Percentiles rank a stretch among this genome's conserved stretches.
These are phyloP conservation scores for Hibiscus mutabilis DNA, from an alignment of 345 rosid genomes.

Conservation along the genomic window DNA sequence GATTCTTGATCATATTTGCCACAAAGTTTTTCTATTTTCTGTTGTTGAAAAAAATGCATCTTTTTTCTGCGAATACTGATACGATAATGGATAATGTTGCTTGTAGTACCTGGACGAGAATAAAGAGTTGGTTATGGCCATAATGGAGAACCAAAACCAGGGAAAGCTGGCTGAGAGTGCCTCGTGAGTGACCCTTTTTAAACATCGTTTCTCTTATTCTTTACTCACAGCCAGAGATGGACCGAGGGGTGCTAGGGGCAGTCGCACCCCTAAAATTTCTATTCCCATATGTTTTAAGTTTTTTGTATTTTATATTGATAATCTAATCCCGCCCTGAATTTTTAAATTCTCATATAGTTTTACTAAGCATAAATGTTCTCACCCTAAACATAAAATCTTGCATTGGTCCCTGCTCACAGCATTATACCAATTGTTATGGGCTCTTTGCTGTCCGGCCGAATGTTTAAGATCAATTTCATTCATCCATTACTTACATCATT, in stretches of 20 bases:
- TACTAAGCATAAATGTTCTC: no score
- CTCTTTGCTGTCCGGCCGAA: not conserved
- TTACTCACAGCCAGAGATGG: not conserved
- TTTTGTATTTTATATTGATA: no score
- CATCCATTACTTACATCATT: not conserved
- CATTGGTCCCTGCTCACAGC: no score
- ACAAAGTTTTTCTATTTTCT: not conserved
- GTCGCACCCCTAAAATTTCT: no score
- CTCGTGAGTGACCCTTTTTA: constrained; percentile 25
- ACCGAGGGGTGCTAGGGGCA: no score
- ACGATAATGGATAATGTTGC: constrained; percentile 12
- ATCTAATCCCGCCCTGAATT: no score
- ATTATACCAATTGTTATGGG: not conserved
- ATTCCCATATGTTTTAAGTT: no score
- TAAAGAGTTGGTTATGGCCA: constrained; percentile 41
- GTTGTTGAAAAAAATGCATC: not conserved
- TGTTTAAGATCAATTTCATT: not conserved
- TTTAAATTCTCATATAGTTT: no score
- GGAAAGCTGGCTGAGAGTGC: constrained; percentile 42
- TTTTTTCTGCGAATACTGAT: not conserved
- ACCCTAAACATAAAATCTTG: no score
- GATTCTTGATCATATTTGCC: not conserved
- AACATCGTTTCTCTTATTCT: constrained; percentile 2
- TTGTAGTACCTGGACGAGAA: constrained; percentile 54
- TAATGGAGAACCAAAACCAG: constrained; percentile 43